Evolutionary conservation across 2,329 filamentous ascomycete genomes (phyloP).

Genomic region (Daldinia sp.): DNA sequence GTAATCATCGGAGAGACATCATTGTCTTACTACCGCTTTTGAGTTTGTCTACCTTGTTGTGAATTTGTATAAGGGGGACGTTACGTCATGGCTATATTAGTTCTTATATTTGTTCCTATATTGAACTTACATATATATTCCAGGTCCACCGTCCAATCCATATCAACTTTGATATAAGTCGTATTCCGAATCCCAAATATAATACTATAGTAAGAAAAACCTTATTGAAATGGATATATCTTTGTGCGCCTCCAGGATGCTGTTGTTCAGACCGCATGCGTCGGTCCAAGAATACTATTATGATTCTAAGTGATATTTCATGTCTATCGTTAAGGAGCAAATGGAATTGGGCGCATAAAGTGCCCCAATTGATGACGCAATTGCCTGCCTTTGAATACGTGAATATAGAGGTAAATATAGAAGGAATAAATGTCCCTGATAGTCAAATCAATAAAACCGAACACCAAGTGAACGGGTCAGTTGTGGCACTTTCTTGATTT

Average conservation of each 20-base stretch:
- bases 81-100: neutral
- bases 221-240: neutral
- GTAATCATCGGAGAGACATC: slow-evolving; percentile 6
- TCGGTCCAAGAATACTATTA: neutral
- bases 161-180: neutral
- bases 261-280: neutral
- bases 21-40: slow-evolving; percentile 8
- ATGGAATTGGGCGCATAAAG: neutral
- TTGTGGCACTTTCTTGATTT: slow-evolving; percentile 2
- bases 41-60: neutral
- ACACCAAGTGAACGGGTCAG: neutral
- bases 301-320: neutral
- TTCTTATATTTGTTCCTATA: too few species aligned
- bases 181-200: neutral
- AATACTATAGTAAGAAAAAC: neutral
- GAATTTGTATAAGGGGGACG: neutral
- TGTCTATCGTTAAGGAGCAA: neutral
- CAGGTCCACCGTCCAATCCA: too few species aligned
- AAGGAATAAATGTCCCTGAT: neutral
- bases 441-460: neutral
- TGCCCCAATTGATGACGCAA: too few species aligned
- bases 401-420: neutral
- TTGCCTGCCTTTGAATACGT: too few species aligned
- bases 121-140: too few species aligned
- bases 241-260: neutral